These are phyloP conservation scores for Durusdinium trenchii DNA, from an alignment of 73 alveolate genomes.

Conservation along the genomic window DNA sequence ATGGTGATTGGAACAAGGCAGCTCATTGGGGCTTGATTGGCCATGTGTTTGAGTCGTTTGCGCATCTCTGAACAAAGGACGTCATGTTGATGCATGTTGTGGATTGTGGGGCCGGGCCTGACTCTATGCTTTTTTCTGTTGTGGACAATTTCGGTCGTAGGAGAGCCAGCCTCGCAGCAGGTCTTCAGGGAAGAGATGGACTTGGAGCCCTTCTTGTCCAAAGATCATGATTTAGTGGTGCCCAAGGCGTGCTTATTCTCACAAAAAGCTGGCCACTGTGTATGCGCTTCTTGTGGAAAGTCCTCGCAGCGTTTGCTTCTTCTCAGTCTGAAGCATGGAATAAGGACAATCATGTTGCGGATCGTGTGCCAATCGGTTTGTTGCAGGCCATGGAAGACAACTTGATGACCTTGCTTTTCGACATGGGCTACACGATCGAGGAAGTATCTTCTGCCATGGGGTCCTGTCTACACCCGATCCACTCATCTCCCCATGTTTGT, in stretches of 20 bases:
- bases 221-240: constrained; percentile 75
- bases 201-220: constrained; percentile 51
- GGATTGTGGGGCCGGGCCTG: neutral
- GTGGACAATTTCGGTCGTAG: neutral
- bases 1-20: constrained; percentile 90
- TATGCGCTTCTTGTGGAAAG: too few relatives aligned
- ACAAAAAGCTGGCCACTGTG: too few relatives aligned
- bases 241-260: constrained; percentile 73
- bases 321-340: too few relatives aligned
- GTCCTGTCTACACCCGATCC: neutral
- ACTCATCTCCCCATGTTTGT: neutral
- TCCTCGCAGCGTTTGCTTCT: too few relatives aligned
- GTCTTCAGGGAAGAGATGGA: constrained; percentile 79
- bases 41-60: neutral
- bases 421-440: constrained; percentile 96
- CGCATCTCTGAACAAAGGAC: neutral
- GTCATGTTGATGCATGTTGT: neutral
- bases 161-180: neutral
- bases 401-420: constrained; percentile 72
- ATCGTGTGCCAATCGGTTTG: too few relatives aligned
- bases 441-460: neutral
- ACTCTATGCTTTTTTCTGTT: neutral
- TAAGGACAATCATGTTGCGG: too few relatives aligned
- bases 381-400: constrained; percentile 80
- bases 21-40: neutral